Conservation (phyloP, 1,284 basidiomycete genomes). For the Afroboletus lepidellus region DNA sequence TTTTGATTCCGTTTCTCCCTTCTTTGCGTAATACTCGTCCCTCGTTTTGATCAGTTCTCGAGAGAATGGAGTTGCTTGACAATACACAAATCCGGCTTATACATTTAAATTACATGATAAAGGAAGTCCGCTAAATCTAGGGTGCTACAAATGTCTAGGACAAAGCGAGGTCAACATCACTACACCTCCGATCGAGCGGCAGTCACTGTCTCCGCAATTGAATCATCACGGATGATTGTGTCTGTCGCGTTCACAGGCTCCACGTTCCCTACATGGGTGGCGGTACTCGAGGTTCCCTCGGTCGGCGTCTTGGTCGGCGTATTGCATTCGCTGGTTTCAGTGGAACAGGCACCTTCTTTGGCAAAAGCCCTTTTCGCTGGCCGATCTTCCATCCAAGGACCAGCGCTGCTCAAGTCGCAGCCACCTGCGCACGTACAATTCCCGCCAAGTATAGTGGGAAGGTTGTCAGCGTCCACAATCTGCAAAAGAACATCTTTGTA, state of each 20-base stretch:
- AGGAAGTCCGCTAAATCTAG: not conserved
- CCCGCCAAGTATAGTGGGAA: slow-evolving; percentile 44
- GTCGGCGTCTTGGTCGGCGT: slow-evolving; percentile 3
- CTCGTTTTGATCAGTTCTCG: not conserved
- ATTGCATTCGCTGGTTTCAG: not conserved
- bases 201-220: not conserved
- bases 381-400: slow-evolving; percentile 68
- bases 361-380: slow-evolving; percentile 35
- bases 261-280: not conserved
- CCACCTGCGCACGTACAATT: slow-evolving; percentile 59
- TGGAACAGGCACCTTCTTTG: not conserved
- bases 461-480: slow-evolving; percentile 54
- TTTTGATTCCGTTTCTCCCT: slow-evolving; percentile 46
- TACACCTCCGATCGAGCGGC: not conserved
- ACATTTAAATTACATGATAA: not conserved
- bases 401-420: slow-evolving; percentile 59
- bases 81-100: not conserved
- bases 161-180: slow-evolving; percentile 6
- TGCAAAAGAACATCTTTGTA: slow-evolving; percentile 54
- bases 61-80: not conserved
- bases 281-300: slow-evolving; percentile 9
- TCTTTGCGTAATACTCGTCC: slow-evolving; percentile 9
- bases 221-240: slow-evolving; percentile 6
- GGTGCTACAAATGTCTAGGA: not conserved
- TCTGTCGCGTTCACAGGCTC: not conserved